Percentiles rank a stretch among this genome's conserved stretches.
phyloP scores from a whole-genome alignment of 2,329 filamentous ascomycete species.

The Aspergillus sp. region DNA sequence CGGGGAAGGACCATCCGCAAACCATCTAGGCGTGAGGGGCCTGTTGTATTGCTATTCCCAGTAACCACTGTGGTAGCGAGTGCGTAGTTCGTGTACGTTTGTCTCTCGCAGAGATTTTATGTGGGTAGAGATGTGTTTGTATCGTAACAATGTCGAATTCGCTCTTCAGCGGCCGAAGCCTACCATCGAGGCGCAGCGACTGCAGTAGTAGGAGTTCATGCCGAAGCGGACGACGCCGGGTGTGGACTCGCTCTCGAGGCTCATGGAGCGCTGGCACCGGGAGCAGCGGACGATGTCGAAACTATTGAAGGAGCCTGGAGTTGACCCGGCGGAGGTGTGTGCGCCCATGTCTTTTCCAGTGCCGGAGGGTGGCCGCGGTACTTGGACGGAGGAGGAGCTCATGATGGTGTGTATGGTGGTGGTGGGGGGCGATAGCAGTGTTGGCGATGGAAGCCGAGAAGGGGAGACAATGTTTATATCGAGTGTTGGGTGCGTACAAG shows the following conservation, averaged over 20 bases:
- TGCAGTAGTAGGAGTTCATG: constrained; percentile 56
- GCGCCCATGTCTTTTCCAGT: constrained; percentile 27
- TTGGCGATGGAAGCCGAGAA: background rate
- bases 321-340: constrained; percentile 30
- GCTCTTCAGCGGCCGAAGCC: constrained; percentile 45
- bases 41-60: constrained; percentile 3
- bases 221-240: constrained; percentile 50
- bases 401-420: constrained; percentile 25
- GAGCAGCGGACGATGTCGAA: constrained; percentile 54
- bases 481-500: background rate
- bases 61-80: background rate
- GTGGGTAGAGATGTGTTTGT: background rate
- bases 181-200: constrained; percentile 50
- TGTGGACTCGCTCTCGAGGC: constrained; percentile 42
- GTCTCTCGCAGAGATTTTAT: background rate
- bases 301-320: constrained; percentile 24
- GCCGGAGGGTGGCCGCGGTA: constrained; percentile 35
- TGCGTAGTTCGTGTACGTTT: background rate
- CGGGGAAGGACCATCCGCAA: constrained; percentile 8
- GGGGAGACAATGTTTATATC: background rate
- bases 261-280: constrained; percentile 53
- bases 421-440: background rate
- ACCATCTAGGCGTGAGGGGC: background rate
- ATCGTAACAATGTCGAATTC: background rate
- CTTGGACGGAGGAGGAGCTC: constrained; percentile 43